Base-by-base conservation (phyloP, 345 rosid genomes). In the Gossypium anomalum region DNA sequence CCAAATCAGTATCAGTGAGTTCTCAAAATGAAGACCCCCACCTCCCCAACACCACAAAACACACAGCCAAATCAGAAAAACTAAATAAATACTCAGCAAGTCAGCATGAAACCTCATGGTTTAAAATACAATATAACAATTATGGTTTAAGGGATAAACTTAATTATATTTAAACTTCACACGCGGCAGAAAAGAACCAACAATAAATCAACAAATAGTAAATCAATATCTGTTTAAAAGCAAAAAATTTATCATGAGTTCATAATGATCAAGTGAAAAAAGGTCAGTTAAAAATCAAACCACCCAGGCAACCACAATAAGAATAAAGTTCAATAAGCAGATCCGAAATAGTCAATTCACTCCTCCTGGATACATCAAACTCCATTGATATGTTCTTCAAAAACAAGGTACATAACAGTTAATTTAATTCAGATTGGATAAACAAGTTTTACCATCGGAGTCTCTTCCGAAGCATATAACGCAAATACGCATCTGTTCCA, bases 401-500 rank as follows among this genome's bases (percentile, higher is more conserved):
- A 67, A 67, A 47, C 55, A 67, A 19, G 19, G 13, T 23, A 16
- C 19, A 25, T 16, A 49, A 51, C 41, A 27, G 4, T 25, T 69
- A 49, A 23, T 48, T 9, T 25, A 48, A 16, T 49, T 25, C 14
- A 69, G 56, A 27, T 16, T 16, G 67, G n/a, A 73, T 44, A 44
- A 48, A 25, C 44, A 61, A 14, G 11, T 85, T 89, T 87, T 88
- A 92, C 98, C 88, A 83, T 74, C 85, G 97, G 59, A 94, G 77
- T 85, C 97, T 88, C 84, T 80, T 87, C 74, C 97, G 90, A 79
- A 94, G 98, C 98, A 90, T 92, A 81, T 79, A 92, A 25, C 98
- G 98, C 60, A 94, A 80, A 81, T 94, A 90, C 58, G 94, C 97
- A 83, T 92, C 98, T 60, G 98, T 94, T 77, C 98, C 98, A 57